Conservation (phyloP, 2,329 filamentous ascomycete species). For the Graphium sp. region DNA sequence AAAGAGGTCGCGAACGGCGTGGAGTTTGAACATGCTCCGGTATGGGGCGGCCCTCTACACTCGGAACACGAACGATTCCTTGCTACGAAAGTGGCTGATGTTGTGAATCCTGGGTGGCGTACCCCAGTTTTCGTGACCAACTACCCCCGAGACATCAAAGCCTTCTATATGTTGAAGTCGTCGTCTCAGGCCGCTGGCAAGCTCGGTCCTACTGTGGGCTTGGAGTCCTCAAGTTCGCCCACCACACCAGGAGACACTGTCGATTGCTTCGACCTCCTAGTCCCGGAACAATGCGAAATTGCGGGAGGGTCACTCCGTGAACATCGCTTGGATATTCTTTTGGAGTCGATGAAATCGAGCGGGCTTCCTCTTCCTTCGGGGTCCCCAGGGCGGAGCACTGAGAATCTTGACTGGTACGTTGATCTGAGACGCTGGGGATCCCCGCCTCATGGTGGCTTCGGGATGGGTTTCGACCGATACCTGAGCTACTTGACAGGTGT, state of each 20-base stretch:
- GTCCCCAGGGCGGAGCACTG: slow-evolving; percentile 5
- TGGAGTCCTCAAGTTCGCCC: background rate
- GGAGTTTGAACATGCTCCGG: slow-evolving; percentile 50
- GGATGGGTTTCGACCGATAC: slow-evolving; percentile 76
- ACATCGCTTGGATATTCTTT: slow-evolving; percentile 51
- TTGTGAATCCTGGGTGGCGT: slow-evolving; percentile 23
- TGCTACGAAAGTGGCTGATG: slow-evolving; percentile 44
- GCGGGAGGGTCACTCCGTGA: slow-evolving; percentile 84
- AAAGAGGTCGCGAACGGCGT: slow-evolving; percentile 24
- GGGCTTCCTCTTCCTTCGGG: slow-evolving; percentile 33
- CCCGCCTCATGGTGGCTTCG: slow-evolving; percentile 81
- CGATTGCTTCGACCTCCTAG: slow-evolving; percentile 79
- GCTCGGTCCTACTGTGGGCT: background rate
- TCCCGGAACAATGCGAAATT: slow-evolving; percentile 74
- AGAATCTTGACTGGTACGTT: slow-evolving; percentile 61
- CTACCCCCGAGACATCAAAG: slow-evolving; percentile 79
- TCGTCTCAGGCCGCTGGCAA: slow-evolving; percentile 6
- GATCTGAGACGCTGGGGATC: slow-evolving; percentile 84
- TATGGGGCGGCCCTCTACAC: slow-evolving; percentile 61
- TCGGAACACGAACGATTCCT: slow-evolving; percentile 89
- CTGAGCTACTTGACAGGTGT: slow-evolving; percentile 71
- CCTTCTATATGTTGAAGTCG: slow-evolving; percentile 53
- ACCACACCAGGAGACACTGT: slow-evolving; percentile 35
- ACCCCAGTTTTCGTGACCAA: slow-evolving; percentile 81
- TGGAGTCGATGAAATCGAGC: slow-evolving; percentile 53